Evolutionary conservation across 2,329 filamentous ascomycete species (phyloP).

Genomic region (Cordyceps tenuipes): DNA sequence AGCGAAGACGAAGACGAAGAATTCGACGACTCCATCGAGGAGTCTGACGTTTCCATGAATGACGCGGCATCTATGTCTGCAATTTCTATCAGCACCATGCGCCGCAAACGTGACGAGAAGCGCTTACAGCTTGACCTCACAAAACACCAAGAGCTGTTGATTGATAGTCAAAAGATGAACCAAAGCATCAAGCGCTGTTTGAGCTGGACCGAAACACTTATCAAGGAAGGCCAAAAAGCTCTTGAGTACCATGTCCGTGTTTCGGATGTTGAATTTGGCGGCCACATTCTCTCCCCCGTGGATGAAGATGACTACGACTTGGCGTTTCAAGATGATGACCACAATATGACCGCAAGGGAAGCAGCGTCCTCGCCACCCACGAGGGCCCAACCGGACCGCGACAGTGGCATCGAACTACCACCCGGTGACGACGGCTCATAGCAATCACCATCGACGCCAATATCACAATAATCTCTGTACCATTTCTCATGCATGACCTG

Average conservation of each 20-base stretch:
- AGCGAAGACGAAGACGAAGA: conserved; percentile 37
- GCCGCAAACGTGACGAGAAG: conserved; percentile 70
- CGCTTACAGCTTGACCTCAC: conserved; percentile 76
- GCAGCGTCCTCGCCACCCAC: conserved; percentile 23
- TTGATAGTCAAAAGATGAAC: conserved; percentile 92
- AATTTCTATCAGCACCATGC: conserved; percentile 36
- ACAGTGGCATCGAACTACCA: conserved; percentile 44
- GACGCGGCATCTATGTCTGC: conserved; percentile 24
- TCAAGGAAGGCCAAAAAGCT: conserved; percentile 80
- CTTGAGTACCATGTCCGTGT: conserved; percentile 72
- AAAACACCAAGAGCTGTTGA: conserved; percentile 79
- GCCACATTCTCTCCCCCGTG: conserved; percentile 60
- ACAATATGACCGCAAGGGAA: conserved; percentile 18
- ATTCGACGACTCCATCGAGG: conserved; percentile 43
- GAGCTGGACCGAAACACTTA: conserved; percentile 81
- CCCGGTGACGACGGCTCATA: conserved; percentile 17
- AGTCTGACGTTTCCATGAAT: conserved; percentile 39
- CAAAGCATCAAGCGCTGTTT: conserved; percentile 86
- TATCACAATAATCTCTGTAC: neutral
- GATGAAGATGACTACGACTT: conserved; percentile 50
- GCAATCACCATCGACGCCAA: neutral
- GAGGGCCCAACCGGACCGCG: conserved; percentile 38
- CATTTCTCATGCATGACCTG: conserved; percentile 1
- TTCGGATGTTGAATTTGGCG: conserved; percentile 74
- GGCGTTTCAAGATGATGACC: conserved; percentile 14